Evolutionary conservation across 805 yeast species (phyloP), one percentile per base, ranked within the genome.

Genomic region (Candida taoyuanica): DNA sequence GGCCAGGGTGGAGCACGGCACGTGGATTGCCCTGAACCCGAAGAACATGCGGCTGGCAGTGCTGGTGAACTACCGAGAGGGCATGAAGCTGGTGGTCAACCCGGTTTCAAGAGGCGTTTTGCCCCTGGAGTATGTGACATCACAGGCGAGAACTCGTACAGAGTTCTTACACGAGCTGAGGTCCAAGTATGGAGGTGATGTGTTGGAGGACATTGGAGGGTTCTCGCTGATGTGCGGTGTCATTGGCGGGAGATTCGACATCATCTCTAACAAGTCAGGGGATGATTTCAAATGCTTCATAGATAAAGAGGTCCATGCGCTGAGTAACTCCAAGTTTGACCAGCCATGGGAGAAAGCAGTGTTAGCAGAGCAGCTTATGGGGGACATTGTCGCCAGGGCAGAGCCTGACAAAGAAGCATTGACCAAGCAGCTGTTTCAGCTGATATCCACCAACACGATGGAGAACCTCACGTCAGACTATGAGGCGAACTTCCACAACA

Each of bases 1-100:
- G 50, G 86, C 81, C 1, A 60, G 88, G 25, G 61, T 67, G 2
- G 88, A 78, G 39, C 85, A 76, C 46, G 97, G 98, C 1, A 85
- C 97, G 0, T 93, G 98, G 98, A 75, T 86, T 2, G 97, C 95
- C 0, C 71, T 83, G 2, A 70, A 76, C 29, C 51, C 53, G 5
- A 64, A 65, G 21, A 55, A 49, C 3, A 86, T 86, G 0, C 68
- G 71, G 42, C 41, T 89, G 2, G 84, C 94, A 0, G 83, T 83
- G 3, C 68, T 91, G 19, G 79, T 93, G 14, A 91, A 91, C 56
- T 78, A 75, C 55, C 63, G 85, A 33, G 93, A 83, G 49, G 59
- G 61, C 6, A 39, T 46, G 7, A 52, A 34, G 46, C 43, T 44
- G 11, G n/a, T 41, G 2, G 33, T 43, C n/a, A 49, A 49, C 36